phyloP scores from a whole-genome alignment of 2,329 filamentous ascomycete genomes.

The Aspergillus neoniger region DNA sequence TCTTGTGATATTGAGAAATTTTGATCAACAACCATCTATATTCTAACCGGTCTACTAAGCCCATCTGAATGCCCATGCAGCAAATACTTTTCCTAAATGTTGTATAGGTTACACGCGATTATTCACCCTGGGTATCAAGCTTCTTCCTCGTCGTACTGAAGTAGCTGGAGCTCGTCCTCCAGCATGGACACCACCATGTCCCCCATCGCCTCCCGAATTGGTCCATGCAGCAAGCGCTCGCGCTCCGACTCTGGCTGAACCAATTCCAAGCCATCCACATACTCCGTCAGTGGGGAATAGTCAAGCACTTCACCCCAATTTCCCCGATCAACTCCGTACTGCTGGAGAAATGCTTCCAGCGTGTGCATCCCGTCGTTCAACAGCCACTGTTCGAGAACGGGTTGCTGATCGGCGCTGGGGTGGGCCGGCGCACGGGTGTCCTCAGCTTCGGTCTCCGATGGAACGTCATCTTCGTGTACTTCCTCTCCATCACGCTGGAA shows the following conservation, averaged over 20 bases:
- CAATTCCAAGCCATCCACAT: constrained; percentile 36
- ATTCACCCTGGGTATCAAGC: constrained; percentile 11
- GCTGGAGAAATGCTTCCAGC: constrained; percentile 38
- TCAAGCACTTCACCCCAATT: constrained; percentile 44
- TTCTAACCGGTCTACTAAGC: not conserved
- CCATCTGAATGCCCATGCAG: not conserved
- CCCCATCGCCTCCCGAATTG: constrained; percentile 35
- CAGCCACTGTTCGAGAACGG: constrained; percentile 37
- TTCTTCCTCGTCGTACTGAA: constrained; percentile 28
- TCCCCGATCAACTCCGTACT: constrained; percentile 45
- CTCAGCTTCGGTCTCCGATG: constrained; percentile 16
- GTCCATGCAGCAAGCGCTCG: constrained; percentile 32
- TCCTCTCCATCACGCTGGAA: constrained; percentile 24
- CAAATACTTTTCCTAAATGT: not conserved
- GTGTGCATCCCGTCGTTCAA: constrained; percentile 35
- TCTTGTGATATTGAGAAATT: too few relatives aligned
- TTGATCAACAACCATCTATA: not conserved
- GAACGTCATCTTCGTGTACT: constrained; percentile 16
- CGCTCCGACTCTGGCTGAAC: constrained; percentile 29
- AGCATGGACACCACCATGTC: constrained; percentile 40
- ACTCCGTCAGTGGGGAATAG: constrained; percentile 37
- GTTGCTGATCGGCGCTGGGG: constrained; percentile 30
- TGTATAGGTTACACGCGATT: not conserved
- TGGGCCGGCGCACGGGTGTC: constrained; percentile 20
- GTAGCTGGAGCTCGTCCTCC: constrained; percentile 39